Evolutionary conservation across 805 yeast genomes (phyloP), one percentile per base, ranked within the genome.

Genomic region (Candida boleticola): DNA sequence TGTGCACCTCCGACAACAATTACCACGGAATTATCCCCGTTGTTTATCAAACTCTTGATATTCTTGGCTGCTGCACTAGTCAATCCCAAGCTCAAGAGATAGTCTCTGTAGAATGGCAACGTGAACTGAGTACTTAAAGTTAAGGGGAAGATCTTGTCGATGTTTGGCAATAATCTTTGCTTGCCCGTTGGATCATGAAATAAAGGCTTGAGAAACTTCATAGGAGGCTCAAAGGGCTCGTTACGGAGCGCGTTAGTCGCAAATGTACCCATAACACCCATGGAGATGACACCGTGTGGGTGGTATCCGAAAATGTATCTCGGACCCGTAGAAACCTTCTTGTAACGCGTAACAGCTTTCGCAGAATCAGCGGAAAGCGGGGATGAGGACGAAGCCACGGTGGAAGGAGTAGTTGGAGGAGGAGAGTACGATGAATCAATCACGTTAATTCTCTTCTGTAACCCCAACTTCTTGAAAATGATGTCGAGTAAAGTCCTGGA

Each of bases 1-100:
- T 89, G 85, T 0, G 98, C 98, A 0, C 99, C 99, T 2, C 99
- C 99, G 19, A 93, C 82, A 1, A 93, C 98, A 44, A 93, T 82
- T 47, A 92, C 85, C 10, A 90, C 84, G 2, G 95, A 85, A 51
- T 79, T 82, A 49, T 83, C 80, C 13, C 75, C 75, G 43, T 80
- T 76, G 40, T 60, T 63, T 37, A 93, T 71, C 21, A 88, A 70
- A 20, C 82, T 73, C 46, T 76, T 64, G 35, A 93, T 85, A 49
- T 90, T 89, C 36, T 68, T 70, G 41, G 81, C 83, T 0, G 89
- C 79, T 1, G 95, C 97, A 7, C 96, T 81, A 2, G 95, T 84
- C 17, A 89, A 75, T 0, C 98, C 98, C 20, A 89, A 60, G 1
- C 87, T 74, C 59, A 89, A 61, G 14, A 93, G 62, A 55, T 92